Evolutionary conservation across 306 rosid genomes (phyloP), one percentile per base, ranked within the genome.

Genomic region (Cicer bijugum): DNA sequence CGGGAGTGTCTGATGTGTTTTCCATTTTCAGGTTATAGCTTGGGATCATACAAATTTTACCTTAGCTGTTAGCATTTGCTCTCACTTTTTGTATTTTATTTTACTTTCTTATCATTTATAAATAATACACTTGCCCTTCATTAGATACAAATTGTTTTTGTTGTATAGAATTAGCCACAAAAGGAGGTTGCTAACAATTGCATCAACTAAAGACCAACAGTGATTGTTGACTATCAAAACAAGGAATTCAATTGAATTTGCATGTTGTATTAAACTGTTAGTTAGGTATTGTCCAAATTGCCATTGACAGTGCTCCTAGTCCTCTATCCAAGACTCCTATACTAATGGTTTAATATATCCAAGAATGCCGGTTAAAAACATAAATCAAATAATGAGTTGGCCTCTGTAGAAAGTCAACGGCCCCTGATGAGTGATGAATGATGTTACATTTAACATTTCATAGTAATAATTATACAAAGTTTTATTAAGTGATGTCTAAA

Each of bases 231-330:
- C 35, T 35, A 33, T 60, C 6, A 45, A 73, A 39, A 59, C 44
- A 43, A 39, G 4, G 51, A 72, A 40, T 59, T 47, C 12, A 14
- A 14, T 59, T 33, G 55, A 57, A 72, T 58, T 23, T 43, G 37
- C 0, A 1, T 20, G 62, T 8, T 57, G 33, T 57, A 19, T 50
- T 43, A 57, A 57, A 72, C 67, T 57, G 43, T 42, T 53, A 52
- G 19, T 7, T 4, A 56, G 40, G 23, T 42, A 55, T 7, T 35
- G 9, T 50, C 74, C 55, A 71, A 71, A 39, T 10, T 55, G 6
- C 20, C 55, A 40, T 8, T 40, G 43, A 17, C 66, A 39, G 8
- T 71, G 42, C 20, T 52, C 63, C 16, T 11, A 2, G 67, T 15
- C 23, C 4, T 48, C 17, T 48, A n/a, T 48, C 53, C 17, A 48